A percentile compares a stretch with the other conserved stretches of the same genome.
phyloP scores from a whole-genome alignment of 768 basidiomycete species.

The Collybiopsis confluens region DNA sequence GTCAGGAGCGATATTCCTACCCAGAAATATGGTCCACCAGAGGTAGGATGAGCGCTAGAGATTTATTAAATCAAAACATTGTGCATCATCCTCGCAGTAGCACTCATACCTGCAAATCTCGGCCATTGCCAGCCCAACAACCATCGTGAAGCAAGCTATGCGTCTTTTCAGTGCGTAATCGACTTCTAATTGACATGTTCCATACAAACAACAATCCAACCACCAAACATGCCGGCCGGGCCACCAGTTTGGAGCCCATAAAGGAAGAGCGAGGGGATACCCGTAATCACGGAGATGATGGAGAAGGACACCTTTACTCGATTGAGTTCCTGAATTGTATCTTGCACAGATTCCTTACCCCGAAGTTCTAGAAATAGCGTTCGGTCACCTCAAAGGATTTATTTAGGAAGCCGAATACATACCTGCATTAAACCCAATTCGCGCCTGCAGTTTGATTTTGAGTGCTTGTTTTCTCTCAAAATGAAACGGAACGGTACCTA shows the following conservation, averaged over 20 bases:
- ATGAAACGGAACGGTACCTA: conserved; percentile 34
- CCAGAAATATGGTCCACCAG: conserved; percentile 78
- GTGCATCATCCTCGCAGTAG: conserved; percentile 19
- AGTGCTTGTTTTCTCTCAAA: not conserved
- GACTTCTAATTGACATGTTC: conserved; percentile 7
- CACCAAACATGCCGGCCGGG: conserved; percentile 76
- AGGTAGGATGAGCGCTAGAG: conserved; percentile 61
- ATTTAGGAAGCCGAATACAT: conserved; percentile 14
- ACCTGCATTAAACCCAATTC: conserved; percentile 63
- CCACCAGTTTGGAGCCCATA: conserved; percentile 74
- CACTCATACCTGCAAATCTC: conserved; percentile 43
- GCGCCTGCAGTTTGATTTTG: conserved; percentile 34
- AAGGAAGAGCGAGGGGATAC: conserved; percentile 63
- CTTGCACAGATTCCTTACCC: conserved; percentile 31
- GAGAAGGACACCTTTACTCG: conserved; percentile 54
- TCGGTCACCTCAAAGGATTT: conserved; percentile 5
- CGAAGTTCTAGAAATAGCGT: conserved; percentile 52
- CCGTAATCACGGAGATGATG: conserved; percentile 73
- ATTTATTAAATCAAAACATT: conserved; percentile 17
- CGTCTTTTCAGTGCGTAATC: not conserved
- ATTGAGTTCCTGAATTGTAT: conserved; percentile 5
- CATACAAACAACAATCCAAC: conserved; percentile 62
- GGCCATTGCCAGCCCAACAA: conserved; percentile 74
- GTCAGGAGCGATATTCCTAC: too few relatives aligned
- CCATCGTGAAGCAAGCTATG: conserved; percentile 61